Evolutionary conservation across 176 grass and related monocot species (phyloP).

Genomic region (Phyllostachys edulis): DNA sequence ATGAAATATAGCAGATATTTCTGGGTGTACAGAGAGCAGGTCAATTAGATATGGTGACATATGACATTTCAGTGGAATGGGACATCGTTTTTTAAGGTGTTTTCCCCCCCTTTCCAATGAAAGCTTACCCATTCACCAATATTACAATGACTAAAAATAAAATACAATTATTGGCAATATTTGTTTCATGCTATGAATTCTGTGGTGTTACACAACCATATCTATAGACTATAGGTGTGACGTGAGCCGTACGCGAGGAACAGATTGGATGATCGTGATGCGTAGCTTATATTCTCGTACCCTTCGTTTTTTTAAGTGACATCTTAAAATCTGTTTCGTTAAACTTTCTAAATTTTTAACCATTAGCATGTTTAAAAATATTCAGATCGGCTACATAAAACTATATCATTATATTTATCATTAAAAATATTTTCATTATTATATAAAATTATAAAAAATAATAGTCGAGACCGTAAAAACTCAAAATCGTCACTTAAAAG

Average conservation of each 20-base stretch:
- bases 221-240: too few species aligned
- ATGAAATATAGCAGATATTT: conserved; percentile 48
- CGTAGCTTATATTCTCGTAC: not conserved
- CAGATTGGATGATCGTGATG: not conserved
- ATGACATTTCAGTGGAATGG: not conserved
- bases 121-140: not conserved
- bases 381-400: too few species aligned
- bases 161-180: not conserved
- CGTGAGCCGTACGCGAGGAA: not conserved
- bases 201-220: not conserved
- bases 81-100: not conserved
- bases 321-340: too few species aligned
- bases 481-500: too few species aligned
- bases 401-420: too few species aligned
- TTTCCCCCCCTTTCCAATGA: not conserved
- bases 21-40: conserved; percentile 14
- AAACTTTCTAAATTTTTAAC: too few species aligned
- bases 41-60: conserved; percentile 35
- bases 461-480: too few species aligned
- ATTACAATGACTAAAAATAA: not conserved
- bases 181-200: not conserved
- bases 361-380: too few species aligned
- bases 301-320: too few species aligned
- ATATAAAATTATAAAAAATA: too few species aligned
- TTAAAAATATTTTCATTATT: too few species aligned